Base-by-base conservation (phyloP, 495 filamentous ascomycete species). In the Tuber magnatum region DNA sequence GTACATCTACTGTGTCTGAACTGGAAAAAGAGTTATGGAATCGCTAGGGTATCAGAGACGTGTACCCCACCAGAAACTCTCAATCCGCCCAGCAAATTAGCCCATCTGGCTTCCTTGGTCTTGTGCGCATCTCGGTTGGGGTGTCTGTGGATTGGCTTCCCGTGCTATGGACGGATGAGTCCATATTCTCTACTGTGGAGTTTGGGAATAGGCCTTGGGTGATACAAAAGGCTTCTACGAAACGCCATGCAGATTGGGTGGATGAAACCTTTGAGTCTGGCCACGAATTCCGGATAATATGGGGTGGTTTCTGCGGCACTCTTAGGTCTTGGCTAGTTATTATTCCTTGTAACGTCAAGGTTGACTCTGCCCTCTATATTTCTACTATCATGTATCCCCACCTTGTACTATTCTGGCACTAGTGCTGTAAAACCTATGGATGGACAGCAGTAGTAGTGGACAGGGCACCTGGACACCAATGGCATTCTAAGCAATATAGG, bases 91-190 rank as follows among this genome's bases (percentile, higher is more conserved):
- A 0, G 46, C 16, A 44, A 73, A 73, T 39, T 14, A 28, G 6
- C 32, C 0, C 10, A 5, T 38, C 16, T 44, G 20, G 1, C 0
- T 73, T n/a, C 0, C 32, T 28, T 73, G 32, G 28, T 73, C 4
- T 75, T 0, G 42, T 3, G 12, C 35, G 28, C 2, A 35, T 2
- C 14, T 73, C 1, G 7, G 44, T n/a, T 75, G 69, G 38, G n/a
- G 20, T n/a, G 35, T 41, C 4, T 28, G 69, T 73, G 20, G 14
- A 75, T 18, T 75, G 68, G 69, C 20, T 28, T 7, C 1, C 9
- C 6, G 56, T 74, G 20, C 18, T 73, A 43, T 75, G 74, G 74
- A 75, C 74, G 14, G 42, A 75, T 20, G 74, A 75, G 72, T 75
- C 74, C 16, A 72, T 24, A 9, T 73, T 73, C 18, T 39, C 20